Evolutionary conservation across 306 rosid species (phyloP), one percentile per base, ranked within the genome.

Genomic region (Lagenaria siceraria): DNA sequence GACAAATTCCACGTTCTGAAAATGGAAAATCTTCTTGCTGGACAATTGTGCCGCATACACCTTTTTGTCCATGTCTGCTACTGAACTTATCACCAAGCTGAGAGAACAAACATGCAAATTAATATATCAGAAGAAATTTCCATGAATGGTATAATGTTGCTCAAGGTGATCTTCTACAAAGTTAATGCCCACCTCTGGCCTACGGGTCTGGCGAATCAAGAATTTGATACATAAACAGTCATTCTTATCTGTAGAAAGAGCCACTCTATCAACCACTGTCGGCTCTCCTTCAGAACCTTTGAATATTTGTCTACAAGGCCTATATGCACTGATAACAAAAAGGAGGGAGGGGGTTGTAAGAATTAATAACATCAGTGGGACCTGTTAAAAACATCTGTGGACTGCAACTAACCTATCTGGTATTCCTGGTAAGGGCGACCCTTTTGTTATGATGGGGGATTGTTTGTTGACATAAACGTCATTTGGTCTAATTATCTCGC

Each of bases 21-120:
- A 95, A 95, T 3, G 98, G 98, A 46, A 95, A 92, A 81, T 95
- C 98, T 84, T 95, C 98, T 86, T 95, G 97, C 69, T 83, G 95
- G 78, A 95, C 91, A 82, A 95, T 89, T 59, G 97, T 95, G 75
- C 98, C 98, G 80, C 95, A 90, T 77, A 95, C 98, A 82, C 98
- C 98, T 84, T 95, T 95, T 86, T 95, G 97, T 79, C 98, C 98
- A 79, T 95, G 98, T 84, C 98, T 90, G 84, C 98, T 95, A 87
- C 98, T 95, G 82, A 95, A 95, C 87, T 95, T 95, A 81, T 95
- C 98, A 62, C 97, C 97, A 80, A 95, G 88, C 97, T 93, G 74
- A 42, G 31, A 80, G 62, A 73, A 79, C 12, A 80, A 75, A 43
- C 52, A 82, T 65, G 66, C 35, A 82, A 31, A 75, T 27, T 25